phyloP scores from a whole-genome alignment of 345 rosid species.

The Laguncularia racemosa region DNA sequence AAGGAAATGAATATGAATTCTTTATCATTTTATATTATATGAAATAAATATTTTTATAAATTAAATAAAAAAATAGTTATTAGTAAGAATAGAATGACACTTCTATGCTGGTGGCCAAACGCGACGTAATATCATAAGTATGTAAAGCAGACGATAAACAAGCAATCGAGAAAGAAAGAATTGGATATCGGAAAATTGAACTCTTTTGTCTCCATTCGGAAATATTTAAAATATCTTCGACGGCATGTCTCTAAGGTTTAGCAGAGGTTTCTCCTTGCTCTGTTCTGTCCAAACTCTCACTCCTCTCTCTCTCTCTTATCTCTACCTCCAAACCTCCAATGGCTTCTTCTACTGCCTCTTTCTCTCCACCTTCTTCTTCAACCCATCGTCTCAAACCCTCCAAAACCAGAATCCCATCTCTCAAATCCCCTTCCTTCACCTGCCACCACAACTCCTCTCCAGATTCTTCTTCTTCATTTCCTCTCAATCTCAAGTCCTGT shows the following conservation, averaged over 20 bases:
- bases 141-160: too few relatives aligned
- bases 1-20: too few relatives aligned
- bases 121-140: too few relatives aligned
- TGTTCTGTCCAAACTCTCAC: too few relatives aligned
- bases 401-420: constrained; percentile 21
- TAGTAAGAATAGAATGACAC: too few relatives aligned
- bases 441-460: constrained; percentile 13
- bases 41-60: too few relatives aligned
- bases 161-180: too few relatives aligned
- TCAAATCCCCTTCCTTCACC: constrained; percentile 29
- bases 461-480: constrained; percentile 26
- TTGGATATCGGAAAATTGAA: too few relatives aligned
- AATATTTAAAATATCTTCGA: not conserved
- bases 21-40: too few relatives aligned
- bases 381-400: constrained; percentile 21
- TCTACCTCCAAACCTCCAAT: constrained; percentile 5
- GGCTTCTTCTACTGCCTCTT: constrained; percentile 10
- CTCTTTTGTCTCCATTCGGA: not conserved
- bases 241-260: constrained; percentile 9
- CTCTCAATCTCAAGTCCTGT: constrained; percentile 28
- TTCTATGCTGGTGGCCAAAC: too few relatives aligned
- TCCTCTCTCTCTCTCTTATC: not conserved
- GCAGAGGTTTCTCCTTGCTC: constrained; percentile 8
- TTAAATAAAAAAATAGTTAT: too few relatives aligned
- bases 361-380: constrained; percentile 11